A percentile compares a stretch with the other conserved stretches of the same genome.
These are phyloP conservation scores for Phascolomyces articulosus DNA, from an alignment of 371 early-diverging fungal species.

Conservation along the genomic window DNA sequence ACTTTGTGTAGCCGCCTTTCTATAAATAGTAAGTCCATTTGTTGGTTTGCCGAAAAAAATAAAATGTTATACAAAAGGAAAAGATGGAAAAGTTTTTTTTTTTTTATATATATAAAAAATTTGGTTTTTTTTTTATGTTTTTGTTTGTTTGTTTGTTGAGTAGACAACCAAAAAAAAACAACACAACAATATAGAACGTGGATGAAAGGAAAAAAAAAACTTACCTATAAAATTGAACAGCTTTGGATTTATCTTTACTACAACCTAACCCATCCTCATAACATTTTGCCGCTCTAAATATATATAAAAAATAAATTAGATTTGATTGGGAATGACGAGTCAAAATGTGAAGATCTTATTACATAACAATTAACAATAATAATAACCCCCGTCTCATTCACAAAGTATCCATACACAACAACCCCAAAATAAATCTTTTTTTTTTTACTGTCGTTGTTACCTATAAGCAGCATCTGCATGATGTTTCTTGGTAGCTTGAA, in stretches of 20 bases:
- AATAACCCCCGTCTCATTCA: too few species aligned
- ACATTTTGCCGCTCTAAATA: slow-evolving; percentile 61
- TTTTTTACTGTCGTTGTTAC: slow-evolving; percentile 17
- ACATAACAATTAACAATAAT: background rate
- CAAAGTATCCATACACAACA: too few species aligned
- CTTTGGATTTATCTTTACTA: slow-evolving; percentile 60
- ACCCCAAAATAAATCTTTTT: too few species aligned
- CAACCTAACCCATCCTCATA: slow-evolving; percentile 71
- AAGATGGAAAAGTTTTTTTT: too few species aligned
- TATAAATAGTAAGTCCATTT: slow-evolving; percentile 18
- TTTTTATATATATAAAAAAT: too few species aligned
- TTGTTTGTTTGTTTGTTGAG: too few species aligned
- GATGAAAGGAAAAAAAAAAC: background rate
- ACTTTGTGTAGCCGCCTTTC: slow-evolving; percentile 69
- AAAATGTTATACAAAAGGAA: too few species aligned
- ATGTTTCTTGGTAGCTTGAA: slow-evolving; percentile 68
- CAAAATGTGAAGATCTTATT: background rate
- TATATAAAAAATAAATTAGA: background rate
- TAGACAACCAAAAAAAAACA: too few species aligned
- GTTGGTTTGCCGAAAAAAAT: too few species aligned
- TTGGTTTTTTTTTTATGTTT: too few species aligned
- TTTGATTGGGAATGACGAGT: too few species aligned
- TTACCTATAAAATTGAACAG: slow-evolving; percentile 73
- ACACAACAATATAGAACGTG: background rate
- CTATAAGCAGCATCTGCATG: slow-evolving; percentile 70